Evolutionary conservation across 352 stramenopile species (phyloP), one percentile per base, ranked within the genome.

Genomic region (Thraustochytrium sp.): DNA sequence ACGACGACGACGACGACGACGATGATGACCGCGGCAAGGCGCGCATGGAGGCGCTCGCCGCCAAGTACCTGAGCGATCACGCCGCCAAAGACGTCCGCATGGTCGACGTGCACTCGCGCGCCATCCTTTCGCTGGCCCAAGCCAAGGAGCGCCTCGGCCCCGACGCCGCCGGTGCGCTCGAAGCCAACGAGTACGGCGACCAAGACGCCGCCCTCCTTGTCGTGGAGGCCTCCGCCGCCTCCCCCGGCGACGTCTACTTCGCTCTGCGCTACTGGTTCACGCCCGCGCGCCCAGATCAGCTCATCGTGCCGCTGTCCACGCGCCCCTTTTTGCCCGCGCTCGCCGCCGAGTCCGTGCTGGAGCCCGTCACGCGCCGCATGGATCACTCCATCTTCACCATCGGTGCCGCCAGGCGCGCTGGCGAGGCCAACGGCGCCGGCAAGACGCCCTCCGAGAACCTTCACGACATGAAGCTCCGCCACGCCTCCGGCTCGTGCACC

Each of bases 391-490:
- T 77, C 8, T 77, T 62, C 46, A 64, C 65, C 23, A 18, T 77
- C 2, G 42, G 42, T 31, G 42, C 65, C 23, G 37, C 68, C 2
- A 13, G 65, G 18, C 42, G 42, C 11, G 42, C 65, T 36, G 65
- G 65, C n/a, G 65, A 77, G 37, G 42, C 34, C 31, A 72, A 72
- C 59, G 65, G 65, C 18, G 65, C 65, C 3, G 65, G 65, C n/a
- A 77, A 77, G 26, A 38, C 42, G 23, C 40, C 65, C 34, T 9
- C 38, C 9, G 65, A 77, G 65, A 31, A 23, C 29, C 26, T 77
- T 21, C 42, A 77, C 34, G 65, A 77, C 31, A 77, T 77, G 65
- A 11, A 72, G 65, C 49, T 77, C 8, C 42, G 65, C 16, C 65
- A 77, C 31, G 65, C 65, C 11, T 77, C 65, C 16, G 65, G 65